phyloP scores from a whole-genome alignment of 192 early-diverging fungal genomes.

The Phlyctochytrium planicorne region DNA sequence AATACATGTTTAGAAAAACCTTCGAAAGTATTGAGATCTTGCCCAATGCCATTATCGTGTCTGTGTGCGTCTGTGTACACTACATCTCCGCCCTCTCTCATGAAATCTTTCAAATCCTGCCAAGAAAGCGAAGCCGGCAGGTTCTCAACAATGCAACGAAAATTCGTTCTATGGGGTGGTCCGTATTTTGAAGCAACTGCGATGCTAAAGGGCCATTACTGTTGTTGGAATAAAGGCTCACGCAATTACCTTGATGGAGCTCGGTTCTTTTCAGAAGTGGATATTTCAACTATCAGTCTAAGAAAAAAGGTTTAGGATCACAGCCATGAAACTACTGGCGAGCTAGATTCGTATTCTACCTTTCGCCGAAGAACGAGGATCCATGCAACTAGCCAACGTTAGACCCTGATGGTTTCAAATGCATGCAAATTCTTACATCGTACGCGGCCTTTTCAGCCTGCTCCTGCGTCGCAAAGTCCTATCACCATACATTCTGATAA shows the following conservation, averaged over 20 bases:
- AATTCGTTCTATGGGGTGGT: not conserved
- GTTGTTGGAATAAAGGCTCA: too few species aligned
- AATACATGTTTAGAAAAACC: too few species aligned
- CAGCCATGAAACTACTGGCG: too few species aligned
- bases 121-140: not conserved
- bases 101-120: conserved; percentile 7
- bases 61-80: not conserved
- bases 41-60: too few species aligned
- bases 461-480: not conserved
- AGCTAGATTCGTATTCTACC: too few species aligned
- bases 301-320: too few species aligned
- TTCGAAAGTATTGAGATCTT: too few species aligned
- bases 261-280: too few species aligned
- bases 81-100: not conserved
- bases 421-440: not conserved
- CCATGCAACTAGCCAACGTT: not conserved
- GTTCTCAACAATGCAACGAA: conserved; percentile 8
- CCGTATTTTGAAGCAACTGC: conserved; percentile 6
- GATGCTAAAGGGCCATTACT: too few species aligned
- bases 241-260: too few species aligned
- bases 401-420: too few species aligned
- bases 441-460: not conserved
- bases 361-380: conserved; percentile 2
- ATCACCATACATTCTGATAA: not conserved
- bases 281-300: too few species aligned